Percentiles rank a stretch among this genome's conserved stretches.
These are phyloP conservation scores for Erysimum pusillum DNA, from an alignment of 441 rosid genomes.

Conservation along the genomic window DNA sequence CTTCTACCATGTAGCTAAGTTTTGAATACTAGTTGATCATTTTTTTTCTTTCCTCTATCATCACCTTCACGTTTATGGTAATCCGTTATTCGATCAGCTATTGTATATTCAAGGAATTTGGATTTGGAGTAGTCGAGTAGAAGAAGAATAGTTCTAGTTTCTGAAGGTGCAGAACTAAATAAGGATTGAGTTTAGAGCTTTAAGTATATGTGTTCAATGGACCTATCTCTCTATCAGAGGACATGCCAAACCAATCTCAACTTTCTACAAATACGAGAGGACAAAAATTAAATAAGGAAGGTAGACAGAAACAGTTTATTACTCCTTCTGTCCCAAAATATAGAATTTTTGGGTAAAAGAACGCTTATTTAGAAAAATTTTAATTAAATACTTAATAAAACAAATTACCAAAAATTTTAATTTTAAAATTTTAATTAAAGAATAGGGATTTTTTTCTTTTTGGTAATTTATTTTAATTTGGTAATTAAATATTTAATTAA, in stretches of 20 bases:
- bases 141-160: not conserved
- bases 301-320: too few species aligned
- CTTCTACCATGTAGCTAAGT: conserved; percentile 57
- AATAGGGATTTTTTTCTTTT: too few species aligned
- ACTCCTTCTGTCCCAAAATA: too few species aligned
- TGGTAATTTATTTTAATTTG: too few species aligned
- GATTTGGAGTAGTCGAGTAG: not conserved
- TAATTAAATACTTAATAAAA: too few species aligned
- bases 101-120: not conserved
- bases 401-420: too few species aligned
- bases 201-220: not conserved
- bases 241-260: not conserved
- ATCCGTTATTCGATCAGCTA: not conserved
- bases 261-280: not conserved
- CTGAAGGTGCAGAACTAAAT: not conserved
- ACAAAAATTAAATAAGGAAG: too few species aligned
- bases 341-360: too few species aligned
- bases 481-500: too few species aligned
- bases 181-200: not conserved
- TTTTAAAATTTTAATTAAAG: too few species aligned
- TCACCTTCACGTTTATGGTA: not conserved
- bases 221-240: not conserved
- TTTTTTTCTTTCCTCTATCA: not conserved
- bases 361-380: too few species aligned
- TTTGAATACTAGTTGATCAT: conserved; percentile 45